A percentile compares a stretch with the other conserved stretches of the same genome.
Conservation (phyloP, 805 yeast genomes). For the Candida xiaguanensis region DNA sequence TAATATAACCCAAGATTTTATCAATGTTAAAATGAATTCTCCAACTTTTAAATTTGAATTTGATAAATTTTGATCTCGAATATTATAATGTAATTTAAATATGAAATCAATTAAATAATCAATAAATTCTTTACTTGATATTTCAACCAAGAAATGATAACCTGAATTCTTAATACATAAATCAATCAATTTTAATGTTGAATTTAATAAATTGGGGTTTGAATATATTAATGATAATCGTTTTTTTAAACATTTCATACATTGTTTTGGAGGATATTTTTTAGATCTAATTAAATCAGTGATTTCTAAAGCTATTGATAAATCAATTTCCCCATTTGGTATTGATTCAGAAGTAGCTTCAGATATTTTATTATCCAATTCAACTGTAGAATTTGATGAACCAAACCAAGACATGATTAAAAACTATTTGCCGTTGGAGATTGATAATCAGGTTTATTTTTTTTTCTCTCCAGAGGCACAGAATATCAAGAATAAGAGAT, state of each 20-base stretch:
- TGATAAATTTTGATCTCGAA: conserved; percentile 14
- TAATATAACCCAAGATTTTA: conserved; percentile 76
- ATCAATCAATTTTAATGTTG: conserved; percentile 75
- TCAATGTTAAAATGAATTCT: conserved; percentile 52
- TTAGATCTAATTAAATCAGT: conserved; percentile 85
- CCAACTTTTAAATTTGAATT: conserved; percentile 42
- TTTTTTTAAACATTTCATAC: conserved; percentile 80
- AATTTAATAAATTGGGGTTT: conserved; percentile 78
- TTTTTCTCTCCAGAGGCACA: neutral
- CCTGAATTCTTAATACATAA: conserved; percentile 94
- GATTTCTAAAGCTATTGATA: conserved; percentile 69
- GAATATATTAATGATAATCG: conserved; percentile 54
- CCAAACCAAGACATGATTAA: conserved; percentile 54
- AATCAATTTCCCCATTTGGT: conserved; percentile 86
- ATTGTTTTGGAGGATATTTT: conserved; percentile 71
- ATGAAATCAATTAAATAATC: conserved; percentile 62
- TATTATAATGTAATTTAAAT: conserved; percentile 36
- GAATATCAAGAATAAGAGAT: neutral
- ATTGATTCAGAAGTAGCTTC: conserved; percentile 86
- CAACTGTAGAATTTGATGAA: conserved; percentile 27
- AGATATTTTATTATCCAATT: conserved; percentile 60
- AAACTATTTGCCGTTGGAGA: conserved; percentile 5
- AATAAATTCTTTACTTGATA: conserved; percentile 81
- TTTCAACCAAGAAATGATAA: conserved; percentile 70
- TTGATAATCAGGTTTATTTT: neutral